Percentiles rank a stretch among this genome's conserved stretches.
Evolutionary conservation across 768 basidiomycete genomes (phyloP).

Genomic region (Russula virescens): DNA sequence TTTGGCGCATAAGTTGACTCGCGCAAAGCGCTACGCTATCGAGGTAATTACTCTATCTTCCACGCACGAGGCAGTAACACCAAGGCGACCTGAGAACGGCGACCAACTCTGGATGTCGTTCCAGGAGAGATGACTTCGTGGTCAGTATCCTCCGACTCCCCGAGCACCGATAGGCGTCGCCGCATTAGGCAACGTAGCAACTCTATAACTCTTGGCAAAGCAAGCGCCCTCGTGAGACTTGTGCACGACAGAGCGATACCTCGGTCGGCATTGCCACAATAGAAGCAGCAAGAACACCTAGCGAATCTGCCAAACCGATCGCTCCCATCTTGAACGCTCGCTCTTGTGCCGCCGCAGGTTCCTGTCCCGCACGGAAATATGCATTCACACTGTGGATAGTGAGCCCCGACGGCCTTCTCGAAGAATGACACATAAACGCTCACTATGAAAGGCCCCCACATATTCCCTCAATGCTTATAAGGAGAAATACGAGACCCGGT

Average conservation of each 20-base stretch:
- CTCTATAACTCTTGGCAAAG: slow-evolving; percentile 62
- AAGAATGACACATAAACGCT: slow-evolving; percentile 31
- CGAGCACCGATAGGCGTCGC: neutral
- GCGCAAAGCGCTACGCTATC: neutral
- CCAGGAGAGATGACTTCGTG: neutral
- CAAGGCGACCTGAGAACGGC: neutral
- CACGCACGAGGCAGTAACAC: neutral
- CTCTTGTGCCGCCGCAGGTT: slow-evolving; percentile 56
- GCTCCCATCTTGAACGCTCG: slow-evolving; percentile 88
- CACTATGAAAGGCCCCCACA: slow-evolving; percentile 93
- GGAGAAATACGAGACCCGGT: slow-evolving; percentile 60
- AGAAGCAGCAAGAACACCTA: slow-evolving; percentile 59
- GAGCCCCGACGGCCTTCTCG: neutral
- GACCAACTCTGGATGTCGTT: neutral
- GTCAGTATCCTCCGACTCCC: neutral
- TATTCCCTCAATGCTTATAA: slow-evolving; percentile 85
- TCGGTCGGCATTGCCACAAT: slow-evolving; percentile 70
- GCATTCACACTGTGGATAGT: slow-evolving; percentile 62
- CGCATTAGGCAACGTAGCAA: neutral
- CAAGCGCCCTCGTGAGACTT: slow-evolving; percentile 62
- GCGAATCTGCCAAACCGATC: slow-evolving; percentile 79
- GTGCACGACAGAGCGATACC: slow-evolving; percentile 65
- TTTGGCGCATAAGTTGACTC: neutral
- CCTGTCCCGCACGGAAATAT: slow-evolving; percentile 79
- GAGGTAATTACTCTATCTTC: neutral